Percentiles rank a stretch among this genome's conserved stretches.
These are phyloP conservation scores for Stenogyne calaminthoides DNA, from an alignment of 305 asterid genomes.

Conservation along the genomic window DNA sequence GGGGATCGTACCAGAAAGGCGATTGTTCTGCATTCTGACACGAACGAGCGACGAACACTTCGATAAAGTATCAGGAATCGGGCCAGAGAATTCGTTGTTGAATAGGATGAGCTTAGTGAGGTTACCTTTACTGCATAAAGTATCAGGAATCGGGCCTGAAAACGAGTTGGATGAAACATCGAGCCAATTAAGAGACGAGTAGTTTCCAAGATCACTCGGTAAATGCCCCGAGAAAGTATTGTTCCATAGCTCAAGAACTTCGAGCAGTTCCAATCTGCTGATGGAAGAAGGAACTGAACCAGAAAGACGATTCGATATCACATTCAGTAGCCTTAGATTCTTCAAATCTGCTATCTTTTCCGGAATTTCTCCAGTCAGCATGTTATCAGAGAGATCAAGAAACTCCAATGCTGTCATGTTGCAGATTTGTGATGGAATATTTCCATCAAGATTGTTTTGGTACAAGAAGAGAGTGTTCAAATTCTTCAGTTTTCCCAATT, in stretches of 20 bases:
- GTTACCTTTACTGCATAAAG: slow-evolving; percentile 64
- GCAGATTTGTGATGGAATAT: slow-evolving; percentile 61
- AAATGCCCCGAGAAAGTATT: slow-evolving; percentile 69
- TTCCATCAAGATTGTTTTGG: slow-evolving; percentile 70
- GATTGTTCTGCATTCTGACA: slow-evolving; percentile 74
- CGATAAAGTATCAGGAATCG: slow-evolving; percentile 67
- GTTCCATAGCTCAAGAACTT: slow-evolving; percentile 86
- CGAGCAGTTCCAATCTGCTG: slow-evolving; percentile 46
- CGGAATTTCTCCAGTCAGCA: slow-evolving; percentile 73
- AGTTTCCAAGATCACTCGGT: slow-evolving; percentile 67
- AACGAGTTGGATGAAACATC: slow-evolving; percentile 76
- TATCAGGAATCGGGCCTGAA: slow-evolving; percentile 62
- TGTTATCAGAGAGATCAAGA: slow-evolving; percentile 82
- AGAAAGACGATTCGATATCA: slow-evolving; percentile 69
- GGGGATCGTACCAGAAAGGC: slow-evolving; percentile 71
- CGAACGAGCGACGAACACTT: slow-evolving; percentile 69
- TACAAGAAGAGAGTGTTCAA: slow-evolving; percentile 65
- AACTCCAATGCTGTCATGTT: slow-evolving; percentile 52
- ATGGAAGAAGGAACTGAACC: slow-evolving; percentile 61
- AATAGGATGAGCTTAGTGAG: slow-evolving; percentile 85
- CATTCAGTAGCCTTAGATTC: slow-evolving; percentile 65
- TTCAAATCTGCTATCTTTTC: slow-evolving; percentile 48
- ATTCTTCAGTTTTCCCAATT: slow-evolving; percentile 56
- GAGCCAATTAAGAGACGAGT: slow-evolving; percentile 73
- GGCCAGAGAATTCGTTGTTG: slow-evolving; percentile 78